Conservation (phyloP, 2,329 filamentous ascomycete genomes). For the Fusarium sp. region DNA sequence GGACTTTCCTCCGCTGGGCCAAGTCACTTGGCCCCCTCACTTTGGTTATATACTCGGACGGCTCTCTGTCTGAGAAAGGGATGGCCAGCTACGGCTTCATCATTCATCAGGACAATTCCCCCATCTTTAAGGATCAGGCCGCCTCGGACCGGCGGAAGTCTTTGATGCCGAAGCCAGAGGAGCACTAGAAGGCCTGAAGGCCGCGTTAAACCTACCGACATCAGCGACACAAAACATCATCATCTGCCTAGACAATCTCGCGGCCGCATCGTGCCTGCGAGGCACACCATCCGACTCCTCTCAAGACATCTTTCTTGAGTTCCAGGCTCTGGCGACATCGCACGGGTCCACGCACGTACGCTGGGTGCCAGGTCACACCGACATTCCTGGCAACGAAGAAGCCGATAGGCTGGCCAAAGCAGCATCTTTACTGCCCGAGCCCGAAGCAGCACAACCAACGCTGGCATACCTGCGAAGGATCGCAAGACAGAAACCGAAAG, state of each 20-base stretch:
- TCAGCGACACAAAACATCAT: conserved; percentile 10
- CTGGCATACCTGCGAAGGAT: background rate
- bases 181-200: conserved; percentile 22
- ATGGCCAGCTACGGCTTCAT: conserved; percentile 22
- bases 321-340: background rate
- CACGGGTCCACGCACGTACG: background rate
- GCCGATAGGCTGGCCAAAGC: conserved; percentile 2
- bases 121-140: background rate
- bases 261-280: conserved; percentile 20
- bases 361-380: background rate
- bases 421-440: background rate
- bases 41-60: background rate
- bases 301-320: conserved; percentile 27
- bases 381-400: background rate
- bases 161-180: conserved; percentile 7
- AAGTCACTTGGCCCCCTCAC: background rate
- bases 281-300: conserved; percentile 30
- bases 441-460: background rate
- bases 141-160: background rate
- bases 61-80: background rate
- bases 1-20: background rate
- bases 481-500: background rate
- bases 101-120: background rate
- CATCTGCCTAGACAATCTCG: conserved; percentile 33
- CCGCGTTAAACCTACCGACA: background rate